Percentiles rank a stretch among this genome's conserved stretches.
phyloP scores from a whole-genome alignment of 768 basidiomycete species.

The Pleurotus salmoneostramineus region DNA sequence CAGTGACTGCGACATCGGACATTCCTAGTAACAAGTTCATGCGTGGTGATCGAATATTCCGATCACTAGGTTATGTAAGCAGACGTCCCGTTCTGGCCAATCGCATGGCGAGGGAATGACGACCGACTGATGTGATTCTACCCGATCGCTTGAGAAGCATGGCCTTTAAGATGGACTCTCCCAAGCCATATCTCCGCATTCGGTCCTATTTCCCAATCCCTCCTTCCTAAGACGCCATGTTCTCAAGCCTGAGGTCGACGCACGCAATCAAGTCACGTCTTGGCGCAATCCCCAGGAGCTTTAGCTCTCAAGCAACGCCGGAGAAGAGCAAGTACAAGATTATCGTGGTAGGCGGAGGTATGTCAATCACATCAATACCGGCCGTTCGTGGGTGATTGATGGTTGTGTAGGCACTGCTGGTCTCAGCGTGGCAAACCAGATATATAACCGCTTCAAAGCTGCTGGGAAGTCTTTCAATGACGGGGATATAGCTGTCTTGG shows the following conservation, averaged over 20 bases:
- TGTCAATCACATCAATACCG: conserved; percentile 19
- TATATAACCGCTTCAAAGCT: conserved; percentile 73
- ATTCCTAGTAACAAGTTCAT: background rate
- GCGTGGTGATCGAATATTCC: conserved; percentile 1
- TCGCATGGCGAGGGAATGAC: background rate
- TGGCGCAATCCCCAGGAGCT: conserved; percentile 18
- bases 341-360: conserved; percentile 85
- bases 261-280: background rate
- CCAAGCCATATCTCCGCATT: background rate
- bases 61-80: background rate
- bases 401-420: conserved; percentile 67
- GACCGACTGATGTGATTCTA: background rate
- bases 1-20: conserved; percentile 1
- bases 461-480: conserved; percentile 63
- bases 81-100: background rate
- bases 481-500: conserved; percentile 85
- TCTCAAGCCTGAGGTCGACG: conserved; percentile 9
- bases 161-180: background rate
- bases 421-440: conserved; percentile 80
- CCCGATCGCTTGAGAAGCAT: background rate
- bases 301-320: conserved; percentile 29
- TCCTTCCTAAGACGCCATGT: conserved; percentile 8
- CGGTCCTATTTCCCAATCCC: background rate
- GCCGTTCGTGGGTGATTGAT: background rate
- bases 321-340: conserved; percentile 69